These are phyloP conservation scores for Mycena alexandri DNA, from an alignment of 768 basidiomycete genomes.

Conservation along the genomic window DNA sequence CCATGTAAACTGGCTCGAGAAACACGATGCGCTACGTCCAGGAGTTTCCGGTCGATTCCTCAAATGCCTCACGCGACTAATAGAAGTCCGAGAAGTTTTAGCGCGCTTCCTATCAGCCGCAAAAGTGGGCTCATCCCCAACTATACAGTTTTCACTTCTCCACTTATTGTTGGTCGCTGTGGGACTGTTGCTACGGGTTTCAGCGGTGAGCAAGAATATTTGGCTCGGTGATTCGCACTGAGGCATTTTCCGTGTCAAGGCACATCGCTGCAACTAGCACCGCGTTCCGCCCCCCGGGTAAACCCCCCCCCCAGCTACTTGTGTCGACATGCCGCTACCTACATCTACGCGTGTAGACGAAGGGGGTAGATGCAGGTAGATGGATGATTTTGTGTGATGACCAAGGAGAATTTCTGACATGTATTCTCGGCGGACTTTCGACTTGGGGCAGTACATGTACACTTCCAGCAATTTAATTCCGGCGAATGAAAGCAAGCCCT, in stretches of 20 bases:
- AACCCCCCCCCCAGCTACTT: no score
- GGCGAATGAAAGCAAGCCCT: no score
- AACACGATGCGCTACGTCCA: background rate
- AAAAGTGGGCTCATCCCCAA: background rate
- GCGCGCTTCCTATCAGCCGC: background rate
- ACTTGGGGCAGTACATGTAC: no score
- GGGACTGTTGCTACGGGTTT: background rate
- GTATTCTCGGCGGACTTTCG: no score
- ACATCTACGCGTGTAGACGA: no score
- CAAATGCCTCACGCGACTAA: background rate
- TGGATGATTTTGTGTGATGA: background rate
- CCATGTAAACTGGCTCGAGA: background rate
- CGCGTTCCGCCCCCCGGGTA: no score
- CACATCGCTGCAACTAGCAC: background rate
- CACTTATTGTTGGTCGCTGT: background rate
- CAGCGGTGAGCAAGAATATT: background rate
- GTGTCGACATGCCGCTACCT: no score
- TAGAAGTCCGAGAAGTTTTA: background rate
- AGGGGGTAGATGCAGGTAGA: no score
- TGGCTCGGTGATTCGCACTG: background rate
- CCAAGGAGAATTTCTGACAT: no score
- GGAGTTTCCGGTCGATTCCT: background rate
- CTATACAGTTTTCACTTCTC: conserved; percentile 4
- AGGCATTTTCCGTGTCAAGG: background rate
- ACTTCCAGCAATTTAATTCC: no score